Percentiles rank a stretch among this genome's conserved stretches.
phyloP scores from a whole-genome alignment of 371 early-diverging fungal species.

The Mortierella sp. region DNA sequence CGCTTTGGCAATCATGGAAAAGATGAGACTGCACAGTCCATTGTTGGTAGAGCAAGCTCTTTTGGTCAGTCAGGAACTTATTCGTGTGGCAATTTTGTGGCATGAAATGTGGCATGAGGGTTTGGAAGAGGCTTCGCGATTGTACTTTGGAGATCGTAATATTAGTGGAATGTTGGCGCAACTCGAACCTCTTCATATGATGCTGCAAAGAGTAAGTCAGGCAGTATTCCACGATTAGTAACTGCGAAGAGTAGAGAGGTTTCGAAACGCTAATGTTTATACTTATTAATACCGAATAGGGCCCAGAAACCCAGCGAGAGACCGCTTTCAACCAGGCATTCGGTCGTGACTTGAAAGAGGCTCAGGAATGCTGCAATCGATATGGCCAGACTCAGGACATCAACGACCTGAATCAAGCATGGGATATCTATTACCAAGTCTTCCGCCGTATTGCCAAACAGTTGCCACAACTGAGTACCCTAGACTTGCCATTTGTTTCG shows the following conservation, averaged over 20 bases:
- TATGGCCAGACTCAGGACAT: constrained; percentile 83
- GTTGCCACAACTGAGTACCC: constrained; percentile 84
- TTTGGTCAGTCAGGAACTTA: constrained; percentile 96
- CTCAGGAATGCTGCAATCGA: constrained; percentile 90
- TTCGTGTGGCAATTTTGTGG: constrained; percentile 96
- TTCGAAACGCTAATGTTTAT: not conserved
- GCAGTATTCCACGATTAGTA: not conserved
- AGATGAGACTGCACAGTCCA: constrained; percentile 88
- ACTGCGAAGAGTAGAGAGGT: not conserved
- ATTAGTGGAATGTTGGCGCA: constrained; percentile 94
- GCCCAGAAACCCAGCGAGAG: constrained; percentile 95
- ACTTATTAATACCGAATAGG: constrained; percentile 50
- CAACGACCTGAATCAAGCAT: constrained; percentile 93
- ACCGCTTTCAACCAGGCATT: constrained; percentile 95
- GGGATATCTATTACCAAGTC: constrained; percentile 96
- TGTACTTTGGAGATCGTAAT: constrained; percentile 91
- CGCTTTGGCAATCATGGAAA: constrained; percentile 93
- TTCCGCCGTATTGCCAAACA: constrained; percentile 88
- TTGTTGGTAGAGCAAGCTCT: constrained; percentile 94
- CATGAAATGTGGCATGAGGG: constrained; percentile 99
- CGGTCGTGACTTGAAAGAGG: constrained; percentile 94
- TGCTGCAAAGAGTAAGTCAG: constrained; percentile 79
- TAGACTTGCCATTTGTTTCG: constrained; percentile 93
- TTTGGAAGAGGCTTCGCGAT: constrained; percentile 90
- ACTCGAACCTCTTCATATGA: constrained; percentile 90